A percentile compares a stretch with the other conserved stretches of the same genome.
Evolutionary conservation across 139 green algal species (phyloP).

Genomic region (Tetraselmis chui): DNA sequence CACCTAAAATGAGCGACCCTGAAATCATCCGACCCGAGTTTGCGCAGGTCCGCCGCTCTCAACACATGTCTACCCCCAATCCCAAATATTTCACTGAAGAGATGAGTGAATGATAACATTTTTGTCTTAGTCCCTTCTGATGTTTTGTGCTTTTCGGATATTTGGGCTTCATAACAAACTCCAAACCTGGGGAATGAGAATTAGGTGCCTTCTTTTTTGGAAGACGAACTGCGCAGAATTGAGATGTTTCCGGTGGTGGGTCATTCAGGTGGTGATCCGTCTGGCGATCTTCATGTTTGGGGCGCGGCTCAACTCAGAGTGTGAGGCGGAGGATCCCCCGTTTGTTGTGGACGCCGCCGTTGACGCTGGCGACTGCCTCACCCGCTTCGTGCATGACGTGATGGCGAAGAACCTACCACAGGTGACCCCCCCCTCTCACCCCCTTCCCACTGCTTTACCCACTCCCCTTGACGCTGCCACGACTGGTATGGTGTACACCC

Average conservation of each 20-base stretch:
- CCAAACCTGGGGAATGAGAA: no score
- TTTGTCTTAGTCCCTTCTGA: no score
- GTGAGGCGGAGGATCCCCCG: not conserved
- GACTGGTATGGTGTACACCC: no score
- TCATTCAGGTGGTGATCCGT: not conserved
- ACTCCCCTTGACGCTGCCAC: no score
- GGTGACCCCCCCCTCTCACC: not conserved
- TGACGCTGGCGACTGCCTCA: not conserved
- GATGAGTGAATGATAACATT: no score
- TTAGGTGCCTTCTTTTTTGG: no score
- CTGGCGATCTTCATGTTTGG: not conserved
- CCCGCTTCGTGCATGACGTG: not conserved
- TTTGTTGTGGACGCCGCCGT: not conserved
- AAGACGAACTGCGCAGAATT: no score
- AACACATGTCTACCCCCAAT: no score
- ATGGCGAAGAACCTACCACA: not conserved
- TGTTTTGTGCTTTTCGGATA: no score
- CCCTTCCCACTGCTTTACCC: not conserved
- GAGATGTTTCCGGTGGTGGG: no score
- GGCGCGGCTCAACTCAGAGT: not conserved
- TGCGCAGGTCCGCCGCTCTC: not conserved
- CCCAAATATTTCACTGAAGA: no score
- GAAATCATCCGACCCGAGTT: not conserved
- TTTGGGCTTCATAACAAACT: no score
- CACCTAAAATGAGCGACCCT: not conserved